Evolutionary conservation across 208 protist species (phyloP), one percentile per base, ranked within the genome.

Genomic region (Acanthamoeba royreba): DNA sequence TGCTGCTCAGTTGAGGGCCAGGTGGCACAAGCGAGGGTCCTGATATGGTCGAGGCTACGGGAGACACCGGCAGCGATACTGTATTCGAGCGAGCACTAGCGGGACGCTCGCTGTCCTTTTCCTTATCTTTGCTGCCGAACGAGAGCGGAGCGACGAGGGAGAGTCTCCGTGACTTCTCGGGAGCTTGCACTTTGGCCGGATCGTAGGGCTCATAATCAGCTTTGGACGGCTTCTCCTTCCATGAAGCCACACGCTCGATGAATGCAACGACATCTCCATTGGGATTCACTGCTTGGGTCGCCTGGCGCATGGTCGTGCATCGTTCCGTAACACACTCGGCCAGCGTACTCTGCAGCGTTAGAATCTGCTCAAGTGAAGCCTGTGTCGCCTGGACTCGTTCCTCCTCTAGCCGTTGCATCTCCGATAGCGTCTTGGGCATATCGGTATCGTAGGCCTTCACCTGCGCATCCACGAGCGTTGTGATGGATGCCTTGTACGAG

Each of bases 181-280:
- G 25, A 22, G 40, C 25, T 83, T 28, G 43, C 15, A 38, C 72
- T 83, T 83, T 28, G 25, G 52, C 52, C 33, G 81, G 38, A 52
- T 89, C 81, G 49, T 89, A 89, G n/a, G 81, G 81, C 13, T 89
- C 49, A 22, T 89, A 89, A 4, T 89, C 49, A 33, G 49, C 46
- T 38, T 66, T 58, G 15, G 81, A 52, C 31, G 81, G 81, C 33
- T 89, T 89, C n/a, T 25, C 13, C 81, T 89, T 89, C 49, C 35
- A 17, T 2, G 47, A 28, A 13, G 31, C 66, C 2, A 13, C 22
- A 8, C 49, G 31, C 35, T 58, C 81, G 35, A 89, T 31, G 81
- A 66, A 89, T 33, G 81, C 46, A 8, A 66, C 49, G 38, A 89
- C 33, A 22, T 89, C 81, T 15, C 49, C 81, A 3, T 11, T 25